Evolutionary conservation across 768 basidiomycete genomes (phyloP).

Genomic region (Mycena polygramma): DNA sequence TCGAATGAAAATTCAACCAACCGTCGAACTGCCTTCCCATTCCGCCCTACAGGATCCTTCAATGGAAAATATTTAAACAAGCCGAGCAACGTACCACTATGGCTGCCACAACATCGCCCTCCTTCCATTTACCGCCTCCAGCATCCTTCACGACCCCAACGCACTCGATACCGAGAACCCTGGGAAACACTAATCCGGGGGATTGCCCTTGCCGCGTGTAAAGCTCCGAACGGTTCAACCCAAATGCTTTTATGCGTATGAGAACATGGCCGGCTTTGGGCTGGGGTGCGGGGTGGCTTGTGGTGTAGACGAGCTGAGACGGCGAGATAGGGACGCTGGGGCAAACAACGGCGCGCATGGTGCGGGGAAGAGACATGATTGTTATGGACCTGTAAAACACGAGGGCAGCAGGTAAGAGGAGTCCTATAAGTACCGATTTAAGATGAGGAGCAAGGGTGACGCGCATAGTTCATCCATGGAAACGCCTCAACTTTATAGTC

Average conservation of each 20-base stretch:
- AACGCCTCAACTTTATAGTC: background rate
- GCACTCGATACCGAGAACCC: constrained; percentile 42
- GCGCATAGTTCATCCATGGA: background rate
- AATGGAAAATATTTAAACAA: background rate
- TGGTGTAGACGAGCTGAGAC: constrained; percentile 38
- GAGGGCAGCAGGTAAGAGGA: background rate
- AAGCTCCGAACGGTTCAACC: constrained; percentile 43
- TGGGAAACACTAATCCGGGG: constrained; percentile 40
- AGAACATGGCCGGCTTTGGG: constrained; percentile 42
- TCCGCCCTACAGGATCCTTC: constrained; percentile 27
- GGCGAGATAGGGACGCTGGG: constrained; percentile 41
- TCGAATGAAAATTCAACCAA: constrained; percentile 16
- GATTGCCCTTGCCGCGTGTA: constrained; percentile 40
- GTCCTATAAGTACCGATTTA: background rate
- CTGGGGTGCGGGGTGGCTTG: constrained; percentile 36
- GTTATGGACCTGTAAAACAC: background rate
- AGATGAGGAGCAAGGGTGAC: background rate
- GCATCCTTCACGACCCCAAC: constrained; percentile 46
- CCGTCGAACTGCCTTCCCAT: constrained; percentile 44
- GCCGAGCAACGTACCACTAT: constrained; percentile 30
- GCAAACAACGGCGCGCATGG: constrained; percentile 44
- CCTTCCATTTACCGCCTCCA: constrained; percentile 42
- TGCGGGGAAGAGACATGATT: constrained; percentile 28
- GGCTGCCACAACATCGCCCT: constrained; percentile 42
- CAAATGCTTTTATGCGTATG: constrained; percentile 41